phyloP scores from a whole-genome alignment of 2,329 filamentous ascomycete species.

The Penicillium sp. region DNA sequence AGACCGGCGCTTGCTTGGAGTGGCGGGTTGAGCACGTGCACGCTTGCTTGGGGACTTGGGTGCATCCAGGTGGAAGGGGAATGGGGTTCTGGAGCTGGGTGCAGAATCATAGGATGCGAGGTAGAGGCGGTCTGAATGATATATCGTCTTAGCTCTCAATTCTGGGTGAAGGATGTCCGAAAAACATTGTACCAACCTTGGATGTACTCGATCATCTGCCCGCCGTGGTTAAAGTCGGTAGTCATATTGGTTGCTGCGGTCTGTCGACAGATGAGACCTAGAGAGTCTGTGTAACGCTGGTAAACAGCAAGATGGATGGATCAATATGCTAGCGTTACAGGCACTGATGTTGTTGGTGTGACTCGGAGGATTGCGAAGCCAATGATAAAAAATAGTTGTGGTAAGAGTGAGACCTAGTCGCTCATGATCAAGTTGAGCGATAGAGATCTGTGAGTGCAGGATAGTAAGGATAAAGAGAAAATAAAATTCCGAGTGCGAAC shows the following conservation, averaged over 20 bases:
- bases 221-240: constrained; percentile 62
- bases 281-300: constrained; percentile 3
- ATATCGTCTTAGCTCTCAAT: constrained; percentile 16
- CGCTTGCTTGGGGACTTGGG: constrained; percentile 71
- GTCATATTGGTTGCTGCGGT: constrained; percentile 41
- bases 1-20: constrained; percentile 54
- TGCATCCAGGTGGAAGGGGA: constrained; percentile 69
- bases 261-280: neutral
- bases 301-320: constrained; percentile 8
- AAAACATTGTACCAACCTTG: constrained; percentile 63
- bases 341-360: neutral
- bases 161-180: constrained; percentile 25
- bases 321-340: constrained; percentile 4
- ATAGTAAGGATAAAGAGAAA: constrained; percentile 28
- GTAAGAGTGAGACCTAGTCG: constrained; percentile 23
- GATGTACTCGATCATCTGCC: constrained; percentile 94
- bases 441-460: neutral
- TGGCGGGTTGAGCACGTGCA: constrained; percentile 61
- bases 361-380: constrained; percentile 10
- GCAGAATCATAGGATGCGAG: constrained; percentile 85
- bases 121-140: constrained; percentile 76
- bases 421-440: constrained; percentile 28
- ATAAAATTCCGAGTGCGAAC: neutral
- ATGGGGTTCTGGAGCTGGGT: constrained; percentile 77
- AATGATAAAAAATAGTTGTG: constrained; percentile 16